These are phyloP conservation scores for Saccharum hybrid DNA, from an alignment of 202 grass and related monocot species.

Conservation along the genomic window DNA sequence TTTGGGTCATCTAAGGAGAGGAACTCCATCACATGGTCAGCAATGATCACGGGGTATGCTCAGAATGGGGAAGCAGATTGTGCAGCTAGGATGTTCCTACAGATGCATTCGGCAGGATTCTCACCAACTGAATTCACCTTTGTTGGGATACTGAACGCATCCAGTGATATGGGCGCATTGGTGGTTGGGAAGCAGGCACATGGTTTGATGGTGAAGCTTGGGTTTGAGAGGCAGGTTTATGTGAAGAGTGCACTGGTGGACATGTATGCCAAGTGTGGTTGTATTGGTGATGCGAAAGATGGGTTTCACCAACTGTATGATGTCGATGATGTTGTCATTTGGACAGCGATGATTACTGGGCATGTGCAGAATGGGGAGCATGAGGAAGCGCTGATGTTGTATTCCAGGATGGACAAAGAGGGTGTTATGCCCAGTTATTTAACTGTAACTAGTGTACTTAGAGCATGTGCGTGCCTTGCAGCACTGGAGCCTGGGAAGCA, in stretches of 20 bases:
- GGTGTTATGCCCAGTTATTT: constrained; percentile 61
- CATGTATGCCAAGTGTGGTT: constrained; percentile 54
- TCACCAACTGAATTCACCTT: constrained; percentile 75
- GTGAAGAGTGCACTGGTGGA: constrained; percentile 52
- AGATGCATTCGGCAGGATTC: constrained; percentile 70
- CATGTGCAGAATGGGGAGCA: constrained; percentile 83
- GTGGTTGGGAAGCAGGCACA: constrained; percentile 66
- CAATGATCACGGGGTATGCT: constrained; percentile 68
- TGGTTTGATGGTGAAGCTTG: constrained; percentile 69
- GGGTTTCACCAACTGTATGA: constrained; percentile 66
- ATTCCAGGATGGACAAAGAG: constrained; percentile 67
- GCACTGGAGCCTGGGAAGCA: constrained; percentile 75
- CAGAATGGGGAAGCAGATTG: constrained; percentile 66
- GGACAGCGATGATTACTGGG: constrained; percentile 72
- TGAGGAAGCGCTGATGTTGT: constrained; percentile 66
- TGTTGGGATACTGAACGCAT: constrained; percentile 72
- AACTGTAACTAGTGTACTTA: constrained; percentile 62
- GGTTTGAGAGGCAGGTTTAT: constrained; percentile 66
- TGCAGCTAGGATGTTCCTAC: constrained; percentile 57
- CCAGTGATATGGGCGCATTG: constrained; percentile 56
- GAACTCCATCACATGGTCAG: constrained; percentile 82
- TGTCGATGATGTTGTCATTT: constrained; percentile 65
- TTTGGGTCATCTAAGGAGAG: constrained; percentile 62
- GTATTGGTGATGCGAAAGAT: constrained; percentile 62
- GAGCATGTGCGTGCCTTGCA: constrained; percentile 67